Percentiles rank a stretch among this genome's conserved stretches.
These are phyloP conservation scores for Lasiodiplodia sp. DNA, from an alignment of 2,329 filamentous ascomycete genomes.

Conservation along the genomic window DNA sequence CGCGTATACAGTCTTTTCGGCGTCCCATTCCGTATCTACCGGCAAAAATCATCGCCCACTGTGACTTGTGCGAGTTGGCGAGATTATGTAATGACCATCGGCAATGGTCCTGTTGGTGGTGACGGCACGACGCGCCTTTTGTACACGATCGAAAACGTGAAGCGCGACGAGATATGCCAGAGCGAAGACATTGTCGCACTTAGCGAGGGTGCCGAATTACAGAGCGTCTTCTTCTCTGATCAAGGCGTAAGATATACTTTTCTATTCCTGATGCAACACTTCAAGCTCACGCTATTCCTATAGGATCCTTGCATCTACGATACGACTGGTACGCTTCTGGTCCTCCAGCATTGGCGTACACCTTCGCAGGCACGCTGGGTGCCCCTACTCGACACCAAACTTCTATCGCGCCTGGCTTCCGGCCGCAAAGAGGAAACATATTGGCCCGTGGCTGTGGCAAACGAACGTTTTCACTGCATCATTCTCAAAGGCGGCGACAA, in stretches of 20 bases:
- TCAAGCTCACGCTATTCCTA: constrained; percentile 25
- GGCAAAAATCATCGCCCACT: constrained; percentile 87
- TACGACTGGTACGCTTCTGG: constrained; percentile 84
- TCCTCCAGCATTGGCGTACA: constrained; percentile 88
- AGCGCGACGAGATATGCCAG: constrained; percentile 91
- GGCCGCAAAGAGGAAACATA: constrained; percentile 90
- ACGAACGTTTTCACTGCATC: constrained; percentile 95
- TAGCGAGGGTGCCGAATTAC: constrained; percentile 74
- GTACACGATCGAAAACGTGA: constrained; percentile 95
- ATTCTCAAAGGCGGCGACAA: constrained; percentile 95
- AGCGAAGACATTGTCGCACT: constrained; percentile 91
- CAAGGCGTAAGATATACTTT: constrained; percentile 70
- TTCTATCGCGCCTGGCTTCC: constrained; percentile 79
- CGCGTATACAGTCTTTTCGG: constrained; percentile 93
- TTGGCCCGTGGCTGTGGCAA: constrained; percentile 93
- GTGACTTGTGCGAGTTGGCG: constrained; percentile 94
- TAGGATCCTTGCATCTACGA: constrained; percentile 97
- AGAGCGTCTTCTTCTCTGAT: constrained; percentile 90
- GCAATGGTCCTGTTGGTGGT: constrained; percentile 84
- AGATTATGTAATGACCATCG: constrained; percentile 95
- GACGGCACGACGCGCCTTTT: constrained; percentile 80
- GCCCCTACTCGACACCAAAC: constrained; percentile 87
- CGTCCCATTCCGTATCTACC: constrained; percentile 85
- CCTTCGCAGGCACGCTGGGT: constrained; percentile 89
- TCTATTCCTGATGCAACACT: background rate